These are phyloP conservation scores for Saccharomycopsis crataegensis DNA, from an alignment of 1,139 yeast genomes.

Conservation along the genomic window DNA sequence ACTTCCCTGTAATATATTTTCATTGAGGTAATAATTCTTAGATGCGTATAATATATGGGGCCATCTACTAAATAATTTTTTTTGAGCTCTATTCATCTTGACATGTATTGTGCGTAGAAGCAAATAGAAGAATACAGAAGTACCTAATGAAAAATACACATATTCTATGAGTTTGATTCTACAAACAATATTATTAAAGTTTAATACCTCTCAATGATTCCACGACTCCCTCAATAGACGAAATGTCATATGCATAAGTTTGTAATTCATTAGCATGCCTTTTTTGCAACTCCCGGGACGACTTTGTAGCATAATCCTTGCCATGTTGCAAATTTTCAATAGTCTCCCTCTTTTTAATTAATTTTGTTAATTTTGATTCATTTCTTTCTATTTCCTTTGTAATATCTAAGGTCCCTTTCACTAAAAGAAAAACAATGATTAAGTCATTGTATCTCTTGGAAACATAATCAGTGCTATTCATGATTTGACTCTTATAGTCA, in stretches of 20 bases:
- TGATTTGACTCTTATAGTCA: slow-evolving; percentile 1
- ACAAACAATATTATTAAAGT: neutral
- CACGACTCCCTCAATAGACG: neutral
- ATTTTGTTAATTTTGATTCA: slow-evolving; percentile 58
- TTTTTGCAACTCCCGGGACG: slow-evolving; percentile 42
- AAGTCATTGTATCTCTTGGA: neutral
- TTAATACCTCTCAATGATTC: neutral
- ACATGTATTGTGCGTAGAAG: too few relatives aligned
- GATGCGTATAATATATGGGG: too few relatives aligned
- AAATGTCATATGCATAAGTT: neutral
- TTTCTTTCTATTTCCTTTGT: slow-evolving; percentile 87
- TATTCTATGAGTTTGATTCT: neutral
- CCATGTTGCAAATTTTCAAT: slow-evolving; percentile 58
- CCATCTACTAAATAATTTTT: too few relatives aligned
- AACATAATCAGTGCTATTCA: slow-evolving; percentile 36
- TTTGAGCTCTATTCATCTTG: too few relatives aligned
- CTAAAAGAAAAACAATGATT: slow-evolving; percentile 71
- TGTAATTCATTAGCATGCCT: slow-evolving; percentile 11
- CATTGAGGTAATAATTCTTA: too few relatives aligned
- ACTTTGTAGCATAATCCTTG: slow-evolving; percentile 81
- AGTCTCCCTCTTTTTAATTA: slow-evolving; percentile 38
- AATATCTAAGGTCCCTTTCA: slow-evolving; percentile 88
- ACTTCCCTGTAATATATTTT: too few relatives aligned
- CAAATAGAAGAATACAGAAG: too few relatives aligned
- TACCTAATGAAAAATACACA: too few relatives aligned